Evolutionary conservation across 306 rosid genomes (phyloP).

Genomic region (Parietaria judaica): DNA sequence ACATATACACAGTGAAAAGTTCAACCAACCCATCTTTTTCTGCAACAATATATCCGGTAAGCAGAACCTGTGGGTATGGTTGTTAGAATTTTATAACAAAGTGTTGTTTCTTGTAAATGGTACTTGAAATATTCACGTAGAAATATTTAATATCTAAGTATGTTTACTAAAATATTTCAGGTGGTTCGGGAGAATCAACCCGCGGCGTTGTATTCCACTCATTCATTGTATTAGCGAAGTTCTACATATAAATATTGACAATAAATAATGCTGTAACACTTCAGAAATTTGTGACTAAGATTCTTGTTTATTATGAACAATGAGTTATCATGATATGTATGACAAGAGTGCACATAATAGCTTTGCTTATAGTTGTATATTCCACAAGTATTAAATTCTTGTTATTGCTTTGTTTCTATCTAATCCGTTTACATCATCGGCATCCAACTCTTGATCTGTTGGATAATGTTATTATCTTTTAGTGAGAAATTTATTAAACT

Average conservation of each 20-base stretch:
- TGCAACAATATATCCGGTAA: conserved; percentile 92
- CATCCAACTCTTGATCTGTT: no score
- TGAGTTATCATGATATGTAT: not conserved
- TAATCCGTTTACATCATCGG: no score
- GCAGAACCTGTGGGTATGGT: conserved; percentile 80
- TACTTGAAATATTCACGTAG: no score
- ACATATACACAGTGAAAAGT: conserved; percentile 63
- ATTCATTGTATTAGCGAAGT: conserved; percentile 26
- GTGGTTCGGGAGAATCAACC: conserved; percentile 79
- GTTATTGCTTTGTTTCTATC: no score
- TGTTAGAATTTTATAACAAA: not conserved
- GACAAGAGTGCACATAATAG: conserved; percentile 6
- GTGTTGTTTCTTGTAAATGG: not conserved
- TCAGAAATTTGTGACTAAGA: not conserved
- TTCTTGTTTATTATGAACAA: not conserved
- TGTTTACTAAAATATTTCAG: conserved; percentile 25
- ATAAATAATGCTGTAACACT: not conserved
- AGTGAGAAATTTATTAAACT: no score
- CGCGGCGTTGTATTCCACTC: conserved; percentile 72
- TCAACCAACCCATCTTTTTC: conserved; percentile 90
- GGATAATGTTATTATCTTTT: no score
- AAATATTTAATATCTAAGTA: no score
- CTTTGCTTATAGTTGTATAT: conserved; percentile 6
- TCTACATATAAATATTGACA: not conserved
- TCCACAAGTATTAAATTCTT: not conserved